phyloP scores from a whole-genome alignment of 495 filamentous ascomycete genomes.

The Pseudevernia furfuracea region DNA sequence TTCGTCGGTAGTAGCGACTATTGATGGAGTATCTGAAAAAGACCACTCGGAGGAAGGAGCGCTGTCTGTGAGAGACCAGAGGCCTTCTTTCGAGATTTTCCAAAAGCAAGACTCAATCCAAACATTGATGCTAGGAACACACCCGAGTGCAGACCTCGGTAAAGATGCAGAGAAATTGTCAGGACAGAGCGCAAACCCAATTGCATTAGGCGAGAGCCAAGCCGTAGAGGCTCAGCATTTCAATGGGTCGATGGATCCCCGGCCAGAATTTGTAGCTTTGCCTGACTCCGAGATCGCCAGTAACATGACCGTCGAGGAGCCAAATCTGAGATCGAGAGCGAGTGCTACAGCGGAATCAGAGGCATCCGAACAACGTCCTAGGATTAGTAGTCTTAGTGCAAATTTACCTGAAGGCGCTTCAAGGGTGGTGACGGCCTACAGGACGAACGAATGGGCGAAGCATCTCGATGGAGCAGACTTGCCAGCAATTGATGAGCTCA shows the following conservation, averaged over 20 bases:
- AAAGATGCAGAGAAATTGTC: not conserved
- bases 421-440: slow-evolving; percentile 67
- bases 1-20: slow-evolving; percentile 46
- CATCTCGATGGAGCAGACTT: slow-evolving; percentile 70
- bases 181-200: not conserved
- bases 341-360: not conserved
- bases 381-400: not conserved
- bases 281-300: not conserved
- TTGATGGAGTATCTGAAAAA: slow-evolving; percentile 42
- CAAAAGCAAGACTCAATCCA: slow-evolving; percentile 9
- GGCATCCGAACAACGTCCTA: not conserved
- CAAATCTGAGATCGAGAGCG: not conserved
- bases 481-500: slow-evolving; percentile 60
- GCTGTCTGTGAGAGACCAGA: slow-evolving; percentile 3
- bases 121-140: not conserved
- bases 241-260: not conserved
- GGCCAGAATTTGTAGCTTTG: not conserved
- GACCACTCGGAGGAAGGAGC: slow-evolving; percentile 12
- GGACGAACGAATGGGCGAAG: slow-evolving; percentile 96
- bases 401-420: slow-evolving; percentile 38
- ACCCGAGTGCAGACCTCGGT: not conserved
- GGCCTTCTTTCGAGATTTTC: slow-evolving; percentile 1
- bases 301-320: not conserved
- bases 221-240: not conserved
- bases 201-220: not conserved